Conservation (phyloP, 106 monocot species). For the Allium sativum region DNA sequence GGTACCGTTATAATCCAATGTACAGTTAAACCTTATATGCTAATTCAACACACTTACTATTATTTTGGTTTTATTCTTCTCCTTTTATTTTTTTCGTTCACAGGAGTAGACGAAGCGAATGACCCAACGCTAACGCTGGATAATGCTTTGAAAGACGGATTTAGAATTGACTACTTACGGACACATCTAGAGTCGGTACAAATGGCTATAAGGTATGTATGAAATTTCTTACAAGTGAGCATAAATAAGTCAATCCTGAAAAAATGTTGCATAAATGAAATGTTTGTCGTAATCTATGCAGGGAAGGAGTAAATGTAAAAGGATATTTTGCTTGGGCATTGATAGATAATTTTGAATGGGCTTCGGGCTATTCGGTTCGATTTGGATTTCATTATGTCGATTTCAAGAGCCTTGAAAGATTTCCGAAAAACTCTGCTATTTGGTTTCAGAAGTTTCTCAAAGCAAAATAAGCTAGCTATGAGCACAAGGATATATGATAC, state of each 20-base stretch:
- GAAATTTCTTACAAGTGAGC: not conserved
- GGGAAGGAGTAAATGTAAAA: constrained; percentile 15
- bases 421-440: constrained; percentile 58
- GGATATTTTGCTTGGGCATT: constrained; percentile 77
- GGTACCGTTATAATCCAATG: constrained; percentile 7
- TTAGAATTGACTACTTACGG: not conserved
- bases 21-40: too few relatives aligned
- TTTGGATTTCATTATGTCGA: constrained; percentile 72
- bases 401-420: constrained; percentile 27
- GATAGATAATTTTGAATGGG: constrained; percentile 84
- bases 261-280: not conserved
- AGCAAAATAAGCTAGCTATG: not conserved
- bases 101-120: not conserved
- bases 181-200: not conserved
- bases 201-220: not conserved
- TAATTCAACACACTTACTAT: too few relatives aligned
- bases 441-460: constrained; percentile 38
- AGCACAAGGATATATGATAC: too few relatives aligned
- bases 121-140: not conserved
- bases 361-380: constrained; percentile 46
- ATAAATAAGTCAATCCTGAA: too few relatives aligned
- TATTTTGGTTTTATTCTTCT: too few relatives aligned
- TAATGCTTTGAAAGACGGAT: not conserved
- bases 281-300: not conserved
- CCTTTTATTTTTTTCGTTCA: too few relatives aligned